Evolutionary conservation across 129 eudicot genomes (phyloP).

Genomic region (Lactuca saligna): DNA sequence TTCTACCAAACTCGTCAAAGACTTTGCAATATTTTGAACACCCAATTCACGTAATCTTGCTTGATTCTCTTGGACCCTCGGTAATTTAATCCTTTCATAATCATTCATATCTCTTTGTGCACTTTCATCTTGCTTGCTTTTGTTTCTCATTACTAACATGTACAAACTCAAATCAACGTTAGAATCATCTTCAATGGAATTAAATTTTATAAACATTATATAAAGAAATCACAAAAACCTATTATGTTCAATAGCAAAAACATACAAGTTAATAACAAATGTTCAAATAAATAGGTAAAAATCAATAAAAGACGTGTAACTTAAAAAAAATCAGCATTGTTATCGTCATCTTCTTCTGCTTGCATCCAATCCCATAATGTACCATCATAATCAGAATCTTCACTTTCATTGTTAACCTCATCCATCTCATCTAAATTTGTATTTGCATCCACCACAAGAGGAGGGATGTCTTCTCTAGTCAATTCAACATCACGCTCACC

Average conservation of each 20-base stretch:
- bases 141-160: background rate
- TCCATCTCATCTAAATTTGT: background rate
- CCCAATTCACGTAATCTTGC: background rate
- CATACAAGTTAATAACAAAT: too few species aligned
- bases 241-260: too few species aligned
- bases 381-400: background rate
- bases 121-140: background rate
- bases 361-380: background rate
- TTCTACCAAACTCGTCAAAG: too few species aligned
- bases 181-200: too few species aligned
- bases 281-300: too few species aligned
- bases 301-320: too few species aligned
- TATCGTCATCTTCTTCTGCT: background rate
- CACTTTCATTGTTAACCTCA: background rate
- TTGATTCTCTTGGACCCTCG: slow-evolving; percentile 3
- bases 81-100: background rate
- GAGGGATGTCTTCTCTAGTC: background rate
- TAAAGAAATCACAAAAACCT: too few species aligned
- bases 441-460: background rate
- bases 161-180: background rate
- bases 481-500: background rate
- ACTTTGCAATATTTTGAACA: too few species aligned
- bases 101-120: background rate
- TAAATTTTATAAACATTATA: too few species aligned
- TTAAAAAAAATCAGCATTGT: too few species aligned